Conservation (phyloP, 345 rosid genomes). For the Ceriops decandra region DNA sequence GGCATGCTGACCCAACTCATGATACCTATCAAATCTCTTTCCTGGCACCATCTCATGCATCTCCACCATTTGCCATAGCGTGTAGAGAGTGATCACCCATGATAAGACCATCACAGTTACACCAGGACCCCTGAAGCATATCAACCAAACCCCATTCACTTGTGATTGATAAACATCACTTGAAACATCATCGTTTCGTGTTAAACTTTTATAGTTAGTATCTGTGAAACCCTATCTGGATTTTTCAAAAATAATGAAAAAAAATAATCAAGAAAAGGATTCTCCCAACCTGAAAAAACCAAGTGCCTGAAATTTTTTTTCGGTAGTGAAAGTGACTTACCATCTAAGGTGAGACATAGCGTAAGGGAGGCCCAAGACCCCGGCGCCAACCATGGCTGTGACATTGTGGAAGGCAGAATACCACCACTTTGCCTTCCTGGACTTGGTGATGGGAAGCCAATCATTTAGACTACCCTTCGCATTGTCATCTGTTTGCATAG, state of each 20-base stretch:
- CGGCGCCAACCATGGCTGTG: constrained; percentile 78
- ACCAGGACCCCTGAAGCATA: constrained; percentile 55
- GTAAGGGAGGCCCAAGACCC: constrained; percentile 61
- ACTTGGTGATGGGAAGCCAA: constrained; percentile 65
- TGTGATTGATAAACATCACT: background rate
- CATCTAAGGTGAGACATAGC: constrained; percentile 71
- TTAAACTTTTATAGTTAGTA: background rate
- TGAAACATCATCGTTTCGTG: background rate
- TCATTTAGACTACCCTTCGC: constrained; percentile 30
- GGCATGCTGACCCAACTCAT: constrained; percentile 68
- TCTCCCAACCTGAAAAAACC: too few relatives aligned
- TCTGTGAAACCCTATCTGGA: background rate
- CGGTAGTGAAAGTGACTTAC: constrained; percentile 17
- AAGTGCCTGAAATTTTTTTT: background rate
- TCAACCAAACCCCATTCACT: background rate
- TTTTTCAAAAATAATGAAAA: background rate
- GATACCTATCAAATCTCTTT: constrained; percentile 66
- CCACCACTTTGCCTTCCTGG: constrained; percentile 65
- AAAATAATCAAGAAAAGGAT: background rate
- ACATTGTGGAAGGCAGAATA: constrained; percentile 64
- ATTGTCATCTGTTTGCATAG: background rate
- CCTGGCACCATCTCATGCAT: constrained; percentile 78
- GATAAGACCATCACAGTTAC: constrained; percentile 43
- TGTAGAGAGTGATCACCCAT: constrained; percentile 69
- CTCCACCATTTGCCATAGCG: constrained; percentile 84